Conservation (phyloP, 805 yeast genomes). For the Kazachstania bromeliacearum region DNA sequence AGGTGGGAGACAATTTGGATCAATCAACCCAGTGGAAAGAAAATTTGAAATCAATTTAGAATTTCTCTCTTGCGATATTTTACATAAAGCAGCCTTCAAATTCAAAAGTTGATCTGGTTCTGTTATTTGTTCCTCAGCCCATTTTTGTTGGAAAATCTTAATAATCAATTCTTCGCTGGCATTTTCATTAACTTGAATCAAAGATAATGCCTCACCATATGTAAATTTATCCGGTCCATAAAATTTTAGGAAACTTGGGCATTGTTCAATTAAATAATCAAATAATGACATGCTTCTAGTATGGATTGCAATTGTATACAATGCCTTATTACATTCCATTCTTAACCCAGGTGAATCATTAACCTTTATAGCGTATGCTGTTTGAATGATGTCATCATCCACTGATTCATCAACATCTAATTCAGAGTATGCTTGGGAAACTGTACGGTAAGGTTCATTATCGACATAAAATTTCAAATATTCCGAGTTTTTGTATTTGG, state of each 20-base stretch:
- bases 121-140: conserved; percentile 18
- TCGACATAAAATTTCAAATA: conserved; percentile 32
- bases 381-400: conserved; percentile 62
- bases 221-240: conserved; percentile 21
- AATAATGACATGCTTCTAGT: conserved; percentile 51
- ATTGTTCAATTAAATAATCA: conserved; percentile 38
- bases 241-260: conserved; percentile 22
- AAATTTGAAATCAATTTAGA: conserved; percentile 49
- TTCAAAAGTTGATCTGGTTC: conserved; percentile 41
- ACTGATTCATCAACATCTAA: conserved; percentile 44
- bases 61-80: conserved; percentile 44
- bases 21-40: conserved; percentile 52
- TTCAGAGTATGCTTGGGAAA: conserved; percentile 43
- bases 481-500: conserved; percentile 31
- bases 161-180: conserved; percentile 45
- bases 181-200: conserved; percentile 40
- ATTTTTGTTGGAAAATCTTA: conserved; percentile 26
- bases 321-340: conserved; percentile 40
- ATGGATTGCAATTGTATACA: conserved; percentile 50
- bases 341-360: conserved; percentile 41
- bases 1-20: conserved; percentile 48
- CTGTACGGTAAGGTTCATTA: conserved; percentile 35
- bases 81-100: conserved; percentile 48
- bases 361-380: conserved; percentile 60
- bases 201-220: conserved; percentile 36